Evolutionary conservation across 371 early-diverging fungal genomes (phyloP), one percentile per base, ranked within the genome.

Genomic region (Lichtheimia hyalospora): DNA sequence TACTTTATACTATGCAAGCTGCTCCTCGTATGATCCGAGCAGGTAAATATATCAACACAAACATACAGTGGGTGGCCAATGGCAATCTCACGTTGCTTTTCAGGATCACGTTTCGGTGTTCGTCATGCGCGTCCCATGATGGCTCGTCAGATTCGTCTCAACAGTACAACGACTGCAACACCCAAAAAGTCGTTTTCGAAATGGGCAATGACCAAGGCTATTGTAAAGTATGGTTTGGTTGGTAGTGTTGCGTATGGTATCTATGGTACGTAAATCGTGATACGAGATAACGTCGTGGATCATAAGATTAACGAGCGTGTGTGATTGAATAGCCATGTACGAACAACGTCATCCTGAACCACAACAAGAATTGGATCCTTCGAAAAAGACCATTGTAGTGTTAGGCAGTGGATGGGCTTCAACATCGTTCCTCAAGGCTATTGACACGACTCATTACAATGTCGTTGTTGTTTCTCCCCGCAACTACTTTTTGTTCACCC

Each of bases 401-500:
- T 75, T 95, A 42, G 95, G 95, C 34, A 87, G 88, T 20, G 94
- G 95, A 16, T 95, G 94, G 95, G 93, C 89, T 34, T 83, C 92
- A n/a, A 86, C 92, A 5, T 89, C 92, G 13, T 74, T 95, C 48
- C 72, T 95, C 61, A 89, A 88, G 68, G 80, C 74, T 27, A 69
- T 95, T 43, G 90, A 92, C 70, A 90, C 90, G 0, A 75, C 79
- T 24, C 69, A 88, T 48, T 95, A 86, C 78, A 90, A 93, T 53
- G 92, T 92, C 41, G 87, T 90, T 4, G 86, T 93, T 7, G 87
- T 96, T 0, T 90, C 90, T 23, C 94, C 94, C 15, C 84, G 92
- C 58, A 95, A 94, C 75, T 97, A 94, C 79, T 97, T 97, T 70
- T 74, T 94, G 67, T 96, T 95, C 77, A 95, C 96, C 5, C 96